Evolutionary conservation across 2,329 filamentous ascomycete genomes (phyloP).

Genomic region (Ophiostoma montium): DNA sequence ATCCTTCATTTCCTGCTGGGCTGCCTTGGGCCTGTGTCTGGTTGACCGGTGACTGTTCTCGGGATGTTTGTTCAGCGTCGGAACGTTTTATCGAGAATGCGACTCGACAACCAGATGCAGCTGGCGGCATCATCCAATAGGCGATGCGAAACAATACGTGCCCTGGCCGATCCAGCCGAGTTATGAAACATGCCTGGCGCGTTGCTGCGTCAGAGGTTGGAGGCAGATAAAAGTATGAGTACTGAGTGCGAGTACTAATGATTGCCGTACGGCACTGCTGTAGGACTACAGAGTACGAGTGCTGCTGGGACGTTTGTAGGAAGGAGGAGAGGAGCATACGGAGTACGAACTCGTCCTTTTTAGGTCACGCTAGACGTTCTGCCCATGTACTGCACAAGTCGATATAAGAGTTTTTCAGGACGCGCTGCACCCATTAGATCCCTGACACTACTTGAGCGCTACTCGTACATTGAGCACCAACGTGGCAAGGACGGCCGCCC

Average conservation of each 20-base stretch:
- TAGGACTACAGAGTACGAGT: no score
- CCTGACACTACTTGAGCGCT: neutral
- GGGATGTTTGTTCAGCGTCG: no score
- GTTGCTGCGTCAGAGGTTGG: neutral
- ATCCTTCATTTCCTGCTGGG: neutral
- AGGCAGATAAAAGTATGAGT: neutral
- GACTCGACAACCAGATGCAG: neutral
- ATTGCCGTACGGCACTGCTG: no score
- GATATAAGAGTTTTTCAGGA: constrained; percentile 1
- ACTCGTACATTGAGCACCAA: neutral
- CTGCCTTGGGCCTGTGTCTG: no score
- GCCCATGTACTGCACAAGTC: neutral
- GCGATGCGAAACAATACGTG: neutral
- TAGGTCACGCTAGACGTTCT: no score
- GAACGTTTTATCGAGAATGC: no score
- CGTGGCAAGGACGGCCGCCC: neutral
- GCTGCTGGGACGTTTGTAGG: neutral
- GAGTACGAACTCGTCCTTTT: no score
- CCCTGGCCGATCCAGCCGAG: neutral
- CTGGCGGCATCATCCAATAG: neutral
- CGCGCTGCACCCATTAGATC: no score
- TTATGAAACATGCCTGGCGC: neutral
- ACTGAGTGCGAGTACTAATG: no score
- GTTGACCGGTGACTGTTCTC: no score
- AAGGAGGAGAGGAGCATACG: neutral